Conservation (phyloP, 306 rosid genomes). For the Prunus mongolica region DNA sequence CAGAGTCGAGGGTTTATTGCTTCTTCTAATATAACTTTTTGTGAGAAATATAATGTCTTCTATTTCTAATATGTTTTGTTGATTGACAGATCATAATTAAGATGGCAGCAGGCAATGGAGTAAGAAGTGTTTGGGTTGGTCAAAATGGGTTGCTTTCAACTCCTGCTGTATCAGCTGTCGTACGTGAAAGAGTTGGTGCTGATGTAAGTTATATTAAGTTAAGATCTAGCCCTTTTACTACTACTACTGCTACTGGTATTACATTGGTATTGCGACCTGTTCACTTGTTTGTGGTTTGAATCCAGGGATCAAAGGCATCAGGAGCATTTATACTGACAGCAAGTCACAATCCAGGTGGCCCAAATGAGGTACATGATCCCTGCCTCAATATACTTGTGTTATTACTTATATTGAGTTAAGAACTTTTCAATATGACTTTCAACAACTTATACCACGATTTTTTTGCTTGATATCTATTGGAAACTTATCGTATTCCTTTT, state of each 20-base stretch:
- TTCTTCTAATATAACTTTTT: background rate
- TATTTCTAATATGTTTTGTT: slow-evolving; percentile 4
- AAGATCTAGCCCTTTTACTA: background rate
- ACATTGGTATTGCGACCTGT: slow-evolving; percentile 2
- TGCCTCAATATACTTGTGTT: background rate
- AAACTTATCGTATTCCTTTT: background rate
- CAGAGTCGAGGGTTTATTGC: background rate
- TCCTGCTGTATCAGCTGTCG: slow-evolving; percentile 96
- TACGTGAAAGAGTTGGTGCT: slow-evolving; percentile 86
- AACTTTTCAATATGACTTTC: background rate
- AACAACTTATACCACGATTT: no score
- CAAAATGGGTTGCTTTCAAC: slow-evolving; percentile 96
- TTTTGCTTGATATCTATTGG: background rate
- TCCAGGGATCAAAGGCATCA: slow-evolving; percentile 84
- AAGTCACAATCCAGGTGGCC: slow-evolving; percentile 99
- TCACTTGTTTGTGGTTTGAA: slow-evolving; percentile 9
- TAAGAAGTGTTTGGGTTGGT: slow-evolving; percentile 88
- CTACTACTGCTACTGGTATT: background rate
- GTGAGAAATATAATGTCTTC: background rate
- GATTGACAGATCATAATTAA: slow-evolving; percentile 72
- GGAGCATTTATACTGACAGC: slow-evolving; percentile 98
- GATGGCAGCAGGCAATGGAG: slow-evolving; percentile 95
- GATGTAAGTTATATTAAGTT: slow-evolving; percentile 58
- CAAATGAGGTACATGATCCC: slow-evolving; percentile 57
- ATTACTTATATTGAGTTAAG: background rate